Percentiles rank a stretch among this genome's conserved stretches.
phyloP scores from a whole-genome alignment of 805 yeast genomes.

The Teunomyces aglyptinius region DNA sequence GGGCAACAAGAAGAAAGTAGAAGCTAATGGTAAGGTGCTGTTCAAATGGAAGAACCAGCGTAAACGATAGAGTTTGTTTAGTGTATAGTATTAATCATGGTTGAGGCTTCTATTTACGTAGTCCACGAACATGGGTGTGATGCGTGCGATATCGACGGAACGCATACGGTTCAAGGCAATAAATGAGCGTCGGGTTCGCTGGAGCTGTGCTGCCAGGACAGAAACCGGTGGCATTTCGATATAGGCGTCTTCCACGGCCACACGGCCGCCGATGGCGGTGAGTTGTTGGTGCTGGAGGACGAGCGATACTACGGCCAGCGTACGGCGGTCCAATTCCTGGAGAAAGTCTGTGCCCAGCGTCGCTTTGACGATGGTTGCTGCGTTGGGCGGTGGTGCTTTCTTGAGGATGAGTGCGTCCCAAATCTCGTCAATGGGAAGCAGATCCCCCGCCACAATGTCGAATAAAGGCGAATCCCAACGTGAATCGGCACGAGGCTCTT shows the following conservation, averaged over 20 bases:
- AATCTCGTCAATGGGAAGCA: slow-evolving; percentile 66
- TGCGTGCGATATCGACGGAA: slow-evolving; percentile 65
- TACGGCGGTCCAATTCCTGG: slow-evolving; percentile 71
- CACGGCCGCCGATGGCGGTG: slow-evolving; percentile 46
- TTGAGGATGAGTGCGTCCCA: slow-evolving; percentile 61
- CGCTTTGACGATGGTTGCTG: slow-evolving; percentile 79
- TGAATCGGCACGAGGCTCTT: slow-evolving; percentile 83
- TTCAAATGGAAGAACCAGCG: slow-evolving; percentile 87
- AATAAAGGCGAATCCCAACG: slow-evolving; percentile 95
- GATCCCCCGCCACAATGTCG: slow-evolving; percentile 56
- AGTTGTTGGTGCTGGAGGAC: slow-evolving; percentile 63
- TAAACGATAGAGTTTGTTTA: slow-evolving; percentile 40
- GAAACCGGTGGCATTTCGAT: slow-evolving; percentile 63
- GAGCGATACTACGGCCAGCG: slow-evolving; percentile 62
- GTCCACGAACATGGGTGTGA: slow-evolving; percentile 71
- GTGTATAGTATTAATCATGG: slow-evolving; percentile 15
- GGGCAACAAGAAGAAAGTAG: slow-evolving; percentile 79
- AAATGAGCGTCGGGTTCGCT: slow-evolving; percentile 79
- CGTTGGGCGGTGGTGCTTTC: slow-evolving; percentile 72
- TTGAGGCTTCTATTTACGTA: slow-evolving; percentile 66
- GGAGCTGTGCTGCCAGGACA: slow-evolving; percentile 73
- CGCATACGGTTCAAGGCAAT: slow-evolving; percentile 79
- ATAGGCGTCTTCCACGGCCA: slow-evolving; percentile 44
- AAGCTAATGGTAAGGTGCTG: slow-evolving; percentile 60
- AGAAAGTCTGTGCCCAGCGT: slow-evolving; percentile 74